Percentiles rank a stretch among this genome's conserved stretches.
Evolutionary conservation across 306 rosid genomes (phyloP).

Genomic region (Erythrophleum fordii): DNA sequence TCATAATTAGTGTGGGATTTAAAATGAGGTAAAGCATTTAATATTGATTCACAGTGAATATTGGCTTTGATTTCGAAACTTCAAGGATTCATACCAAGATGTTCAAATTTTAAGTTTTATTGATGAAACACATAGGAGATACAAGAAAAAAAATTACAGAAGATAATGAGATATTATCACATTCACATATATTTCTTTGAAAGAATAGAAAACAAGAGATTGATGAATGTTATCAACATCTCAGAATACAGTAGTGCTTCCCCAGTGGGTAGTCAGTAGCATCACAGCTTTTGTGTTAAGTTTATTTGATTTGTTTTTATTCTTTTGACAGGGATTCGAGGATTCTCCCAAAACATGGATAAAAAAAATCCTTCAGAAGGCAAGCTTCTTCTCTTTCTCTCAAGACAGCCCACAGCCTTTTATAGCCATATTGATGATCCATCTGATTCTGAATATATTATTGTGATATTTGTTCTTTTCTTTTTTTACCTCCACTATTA

Average conservation of each 20-base stretch:
- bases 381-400: neutral
- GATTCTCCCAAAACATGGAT: constrained; percentile 7
- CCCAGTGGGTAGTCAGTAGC: neutral
- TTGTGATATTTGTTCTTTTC: neutral
- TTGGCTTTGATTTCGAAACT: constrained; percentile 22
- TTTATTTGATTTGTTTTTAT: neutral
- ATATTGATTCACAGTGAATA: constrained; percentile 10
- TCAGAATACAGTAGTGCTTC: neutral
- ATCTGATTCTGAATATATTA: constrained; percentile 28
- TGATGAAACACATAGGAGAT: neutral
- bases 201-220: neutral
- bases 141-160: neutral
- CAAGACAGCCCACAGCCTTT: neutral
- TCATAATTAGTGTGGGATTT: neutral
- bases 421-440: neutral
- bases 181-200: neutral
- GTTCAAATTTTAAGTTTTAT: constrained; percentile 27
- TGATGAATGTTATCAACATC: constrained; percentile 4
- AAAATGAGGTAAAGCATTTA: constrained; percentile 21
- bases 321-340: constrained; percentile 12
- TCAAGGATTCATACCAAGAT: neutral
- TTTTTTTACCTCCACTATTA: constrained; percentile 4
- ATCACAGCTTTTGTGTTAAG: neutral
- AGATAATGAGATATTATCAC: neutral
- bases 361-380: neutral